These are phyloP conservation scores for Cryphonectria carpinicola DNA, from an alignment of 2,329 filamentous ascomycete species.

Conservation along the genomic window DNA sequence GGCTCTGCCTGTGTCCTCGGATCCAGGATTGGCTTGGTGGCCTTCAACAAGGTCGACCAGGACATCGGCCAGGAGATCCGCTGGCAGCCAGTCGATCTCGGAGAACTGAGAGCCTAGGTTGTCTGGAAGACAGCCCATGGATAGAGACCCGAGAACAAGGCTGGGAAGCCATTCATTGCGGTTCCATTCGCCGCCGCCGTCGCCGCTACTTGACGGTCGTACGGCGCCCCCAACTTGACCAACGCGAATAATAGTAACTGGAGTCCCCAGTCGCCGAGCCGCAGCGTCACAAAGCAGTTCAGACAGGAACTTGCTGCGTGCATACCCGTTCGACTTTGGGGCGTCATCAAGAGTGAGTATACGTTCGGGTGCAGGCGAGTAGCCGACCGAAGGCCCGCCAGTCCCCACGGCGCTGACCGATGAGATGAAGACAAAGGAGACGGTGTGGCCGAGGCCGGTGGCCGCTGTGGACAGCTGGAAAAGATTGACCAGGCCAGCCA, in stretches of 20 bases:
- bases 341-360: conserved; percentile 36
- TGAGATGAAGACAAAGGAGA: conserved; percentile 52
- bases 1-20: not conserved
- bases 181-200: conserved; percentile 2
- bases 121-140: conserved; percentile 14
- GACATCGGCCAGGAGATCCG: conserved; percentile 45
- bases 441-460: conserved; percentile 20
- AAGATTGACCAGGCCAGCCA: conserved; percentile 47
- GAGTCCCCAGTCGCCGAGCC: conserved; percentile 34
- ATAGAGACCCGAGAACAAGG: conserved; percentile 11
- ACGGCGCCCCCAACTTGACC: conserved; percentile 40
- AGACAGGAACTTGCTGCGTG: conserved; percentile 43
- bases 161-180: conserved; percentile 17
- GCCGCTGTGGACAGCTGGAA: conserved; percentile 39
- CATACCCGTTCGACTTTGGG: conserved; percentile 37
- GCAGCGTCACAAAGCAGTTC: conserved; percentile 39
- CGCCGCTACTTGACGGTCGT: not conserved
- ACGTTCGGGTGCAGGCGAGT: conserved; percentile 18
- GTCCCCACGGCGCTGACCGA: conserved; percentile 49
- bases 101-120: conserved; percentile 39
- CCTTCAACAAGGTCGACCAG: conserved; percentile 38
- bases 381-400: conserved; percentile 30
- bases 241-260: conserved; percentile 39
- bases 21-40: not conserved
- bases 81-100: conserved; percentile 49